Evolutionary conservation across 306 rosid species (phyloP).

Genomic region (Casuarina glauca): DNA sequence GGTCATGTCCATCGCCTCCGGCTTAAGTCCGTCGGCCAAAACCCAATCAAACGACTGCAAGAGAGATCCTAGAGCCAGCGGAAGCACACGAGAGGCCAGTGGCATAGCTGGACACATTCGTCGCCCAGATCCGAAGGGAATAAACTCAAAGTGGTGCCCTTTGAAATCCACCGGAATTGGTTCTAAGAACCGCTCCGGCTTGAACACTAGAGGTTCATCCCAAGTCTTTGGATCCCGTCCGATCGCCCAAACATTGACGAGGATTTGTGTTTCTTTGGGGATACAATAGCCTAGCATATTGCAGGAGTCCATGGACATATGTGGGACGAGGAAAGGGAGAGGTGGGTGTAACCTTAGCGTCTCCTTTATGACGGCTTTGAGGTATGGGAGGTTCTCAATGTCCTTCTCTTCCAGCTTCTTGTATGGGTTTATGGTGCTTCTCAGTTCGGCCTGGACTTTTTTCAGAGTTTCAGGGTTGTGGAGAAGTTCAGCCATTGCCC

Average conservation of each 20-base stretch:
- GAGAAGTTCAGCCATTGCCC: slow-evolving; percentile 90
- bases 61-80: slow-evolving; percentile 71
- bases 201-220: slow-evolving; percentile 63
- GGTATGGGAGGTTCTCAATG: slow-evolving; percentile 68
- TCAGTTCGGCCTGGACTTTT: slow-evolving; percentile 66
- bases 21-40: slow-evolving; percentile 48
- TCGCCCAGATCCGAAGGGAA: slow-evolving; percentile 89
- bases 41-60: slow-evolving; percentile 72
- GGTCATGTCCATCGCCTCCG: slow-evolving; percentile 78
- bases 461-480: slow-evolving; percentile 57
- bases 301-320: slow-evolving; percentile 73
- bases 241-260: slow-evolving; percentile 94
- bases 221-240: slow-evolving; percentile 73
- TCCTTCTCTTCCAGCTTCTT: slow-evolving; percentile 61
- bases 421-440: slow-evolving; percentile 35
- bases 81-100: slow-evolving; percentile 72
- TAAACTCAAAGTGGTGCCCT: slow-evolving; percentile 70
- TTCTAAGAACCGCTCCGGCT: slow-evolving; percentile 79
- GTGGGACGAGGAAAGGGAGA: slow-evolving; percentile 89
- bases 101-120: slow-evolving; percentile 89
- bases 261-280: slow-evolving; percentile 68
- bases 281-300: slow-evolving; percentile 53
- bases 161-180: slow-evolving; percentile 47
- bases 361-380: slow-evolving; percentile 75
- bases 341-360: slow-evolving; percentile 93